phyloP scores from a whole-genome alignment of 495 filamentous ascomycete genomes.

The Penicillium maclennaniae region DNA sequence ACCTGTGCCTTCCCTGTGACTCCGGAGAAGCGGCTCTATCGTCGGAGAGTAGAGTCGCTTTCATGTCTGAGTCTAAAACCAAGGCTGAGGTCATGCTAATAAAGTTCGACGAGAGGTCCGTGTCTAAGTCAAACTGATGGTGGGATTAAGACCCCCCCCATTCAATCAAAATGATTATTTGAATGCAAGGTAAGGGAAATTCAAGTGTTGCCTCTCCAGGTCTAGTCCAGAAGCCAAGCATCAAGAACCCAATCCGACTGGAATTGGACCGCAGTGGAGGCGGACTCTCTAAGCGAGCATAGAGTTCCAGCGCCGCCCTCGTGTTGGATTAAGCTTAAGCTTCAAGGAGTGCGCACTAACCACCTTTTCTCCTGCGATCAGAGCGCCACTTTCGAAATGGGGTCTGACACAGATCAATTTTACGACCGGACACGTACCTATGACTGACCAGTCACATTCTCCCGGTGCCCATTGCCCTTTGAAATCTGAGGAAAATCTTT shows the following conservation, averaged over 20 bases:
- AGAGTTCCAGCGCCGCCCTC: conserved; percentile 41
- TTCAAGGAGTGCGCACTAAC: conserved; percentile 41
- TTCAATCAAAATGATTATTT: conserved; percentile 1
- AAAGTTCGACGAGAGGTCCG: background rate
- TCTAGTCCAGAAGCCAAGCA: conserved; percentile 19
- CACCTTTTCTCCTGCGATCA: conserved; percentile 36
- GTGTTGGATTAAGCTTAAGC: conserved; percentile 55
- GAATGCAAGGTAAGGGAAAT: conserved; percentile 10
- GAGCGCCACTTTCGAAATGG: conserved; percentile 30
- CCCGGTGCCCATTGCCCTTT: background rate
- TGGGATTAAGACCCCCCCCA: background rate
- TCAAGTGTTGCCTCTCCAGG: conserved; percentile 9
- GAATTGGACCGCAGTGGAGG: conserved; percentile 15
- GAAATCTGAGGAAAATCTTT: background rate
- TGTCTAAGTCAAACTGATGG: background rate
- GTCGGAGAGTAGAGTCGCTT: background rate
- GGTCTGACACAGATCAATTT: conserved; percentile 28
- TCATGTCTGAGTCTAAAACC: conserved; percentile 6
- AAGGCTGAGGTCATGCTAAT: background rate
- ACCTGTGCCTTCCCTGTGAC: background rate
- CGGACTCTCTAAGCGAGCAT: conserved; percentile 41
- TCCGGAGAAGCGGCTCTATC: background rate
- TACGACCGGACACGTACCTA: background rate
- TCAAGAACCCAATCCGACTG: background rate
- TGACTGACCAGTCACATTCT: conserved; percentile 1